Evolutionary conservation across 2,329 filamentous ascomycete genomes (phyloP), one percentile per base, ranked within the genome.

Genomic region (Colletotrichum eleusines): DNA sequence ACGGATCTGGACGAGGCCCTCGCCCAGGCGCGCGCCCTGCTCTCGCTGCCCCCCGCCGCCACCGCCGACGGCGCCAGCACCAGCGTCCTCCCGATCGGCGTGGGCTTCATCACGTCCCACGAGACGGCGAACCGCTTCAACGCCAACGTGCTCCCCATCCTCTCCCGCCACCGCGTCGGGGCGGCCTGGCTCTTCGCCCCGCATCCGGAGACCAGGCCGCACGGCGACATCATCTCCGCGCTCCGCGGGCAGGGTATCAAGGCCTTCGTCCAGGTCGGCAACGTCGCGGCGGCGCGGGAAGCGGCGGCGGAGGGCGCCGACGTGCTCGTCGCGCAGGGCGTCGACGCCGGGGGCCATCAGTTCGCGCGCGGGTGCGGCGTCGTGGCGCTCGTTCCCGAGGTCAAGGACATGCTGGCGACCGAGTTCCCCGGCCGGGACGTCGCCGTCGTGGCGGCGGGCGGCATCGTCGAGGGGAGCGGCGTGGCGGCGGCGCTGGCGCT

Each of bases 101-200:
- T 91, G 4, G 91, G 90, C 65, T 90, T 92, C 78, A 84, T 92
- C 64, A 86, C 89, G 55, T 88, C 88, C 66, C 79, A 85, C 62
- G 77, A 80, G 28, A 81, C 81, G 31, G 74, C 81, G 2, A n/a
- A 69, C 0, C 73, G 79, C 61, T 87, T 87, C 73, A 70, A 74
- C 33, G 71, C 78, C 66, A 84, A 82, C n/a, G 81, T 83, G 1
- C 76, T 89, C 2, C 85, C 86, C 1, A 73, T 91, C 16, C 80
- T 93, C 23, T 76, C 76, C 31, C 80, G 82, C 71, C 85, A 89
- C 77, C 79, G 79, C 0, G 89, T 90, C 1, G 86, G 85, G 2
- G 90, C 89, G 0, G 82, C 90, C 11, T 93, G 91, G 91, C 84
- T 93, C 57, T 92, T 92, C 75, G 90, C 90, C 3, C 89, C 89